A percentile compares a stretch with the other conserved stretches of the same genome.
phyloP scores from a whole-genome alignment of 345 rosid genomes.

The Streptanthus diversifolius region DNA sequence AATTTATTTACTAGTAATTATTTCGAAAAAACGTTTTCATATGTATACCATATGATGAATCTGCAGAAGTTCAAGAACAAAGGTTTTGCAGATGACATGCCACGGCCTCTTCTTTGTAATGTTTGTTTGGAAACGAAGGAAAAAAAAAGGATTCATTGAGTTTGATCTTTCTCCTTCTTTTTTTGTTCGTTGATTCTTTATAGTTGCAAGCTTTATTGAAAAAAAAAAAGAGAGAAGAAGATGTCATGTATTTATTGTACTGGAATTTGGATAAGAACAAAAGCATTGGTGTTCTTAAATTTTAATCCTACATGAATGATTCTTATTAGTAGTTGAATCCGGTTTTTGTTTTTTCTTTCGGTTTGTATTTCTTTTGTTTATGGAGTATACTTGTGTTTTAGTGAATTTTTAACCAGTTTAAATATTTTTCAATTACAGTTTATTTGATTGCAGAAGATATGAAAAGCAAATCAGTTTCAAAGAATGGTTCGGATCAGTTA shows the following conservation, averaged over 20 bases:
- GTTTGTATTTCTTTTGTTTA: too few relatives aligned
- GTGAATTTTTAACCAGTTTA: too few relatives aligned
- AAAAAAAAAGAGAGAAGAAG: background rate
- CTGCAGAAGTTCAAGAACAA: slow-evolving; percentile 16
- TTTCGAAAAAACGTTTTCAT: background rate
- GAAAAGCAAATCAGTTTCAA: too few relatives aligned
- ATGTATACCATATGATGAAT: slow-evolving; percentile 14
- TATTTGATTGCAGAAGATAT: too few relatives aligned
- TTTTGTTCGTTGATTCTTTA: slow-evolving; percentile 35
- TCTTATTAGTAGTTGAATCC: too few relatives aligned
- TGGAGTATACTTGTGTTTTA: too few relatives aligned
- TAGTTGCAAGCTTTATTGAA: slow-evolving; percentile 15
- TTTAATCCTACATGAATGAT: too few relatives aligned
- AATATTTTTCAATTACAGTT: too few relatives aligned
- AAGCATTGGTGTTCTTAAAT: too few relatives aligned
- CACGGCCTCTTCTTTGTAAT: slow-evolving; percentile 22
- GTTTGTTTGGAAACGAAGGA: background rate
- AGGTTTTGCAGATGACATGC: slow-evolving; percentile 11
- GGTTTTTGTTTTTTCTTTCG: too few relatives aligned
- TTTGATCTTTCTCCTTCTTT: slow-evolving; percentile 28
- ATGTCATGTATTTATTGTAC: background rate
- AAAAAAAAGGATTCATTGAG: slow-evolving; percentile 19
- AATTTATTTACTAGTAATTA: background rate
- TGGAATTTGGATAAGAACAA: too few relatives aligned
- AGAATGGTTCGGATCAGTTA: too few relatives aligned